Evolutionary conservation across 495 filamentous ascomycete species (phyloP), one percentile per base, ranked within the genome.

Genomic region (Chaetomium cochliodes): DNA sequence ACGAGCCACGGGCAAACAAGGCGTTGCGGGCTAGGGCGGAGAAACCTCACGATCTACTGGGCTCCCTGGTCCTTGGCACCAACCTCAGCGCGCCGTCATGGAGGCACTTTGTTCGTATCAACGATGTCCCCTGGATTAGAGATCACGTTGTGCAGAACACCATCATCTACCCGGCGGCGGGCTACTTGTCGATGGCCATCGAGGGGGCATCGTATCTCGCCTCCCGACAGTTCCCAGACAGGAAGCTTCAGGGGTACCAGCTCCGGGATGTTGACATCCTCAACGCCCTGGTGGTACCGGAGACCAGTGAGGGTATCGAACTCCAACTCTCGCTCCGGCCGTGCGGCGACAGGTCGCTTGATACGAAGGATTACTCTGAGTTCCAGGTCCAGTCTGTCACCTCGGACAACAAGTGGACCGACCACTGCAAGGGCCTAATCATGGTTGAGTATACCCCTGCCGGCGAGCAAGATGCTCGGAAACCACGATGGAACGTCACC

Each of bases 111-210:
- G 49, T 86, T 13, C 70, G 75, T 2, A 50, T 76, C 0, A 62
- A 62, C 1, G 82, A 86, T 55, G 49, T 76, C 0, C 79, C 81
- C 0, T 87, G 82, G 83, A 47, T 85, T 0, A 49, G 69, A 1
- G 81, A 83, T 33, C 84, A 86, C 65, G 55, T 66, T 22, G 64
- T 77, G 0, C 74, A 77, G 55, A 65, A 65, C n/a, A 72, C 72
- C 47, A 73, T 72, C 37, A 70, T 89, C 0, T 84, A 85, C 49
- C 86, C 86, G 2, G 84, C 77, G 13, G 79, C 85, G 5, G 81
- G 78, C 0, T 85, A 82, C 61, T 66, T 82, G 15, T 69, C 75
- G 5, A 82, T 83, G 71, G 83, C 81, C 4, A 62, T 85, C 0
- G 86, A 89, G 64, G 80, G 76, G 0, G 66, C 70, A 56, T 39